Evolutionary conservation across 2,329 filamentous ascomycete species (phyloP), one percentile per base, ranked within the genome.

Genomic region (Didymella arachidicola): DNA sequence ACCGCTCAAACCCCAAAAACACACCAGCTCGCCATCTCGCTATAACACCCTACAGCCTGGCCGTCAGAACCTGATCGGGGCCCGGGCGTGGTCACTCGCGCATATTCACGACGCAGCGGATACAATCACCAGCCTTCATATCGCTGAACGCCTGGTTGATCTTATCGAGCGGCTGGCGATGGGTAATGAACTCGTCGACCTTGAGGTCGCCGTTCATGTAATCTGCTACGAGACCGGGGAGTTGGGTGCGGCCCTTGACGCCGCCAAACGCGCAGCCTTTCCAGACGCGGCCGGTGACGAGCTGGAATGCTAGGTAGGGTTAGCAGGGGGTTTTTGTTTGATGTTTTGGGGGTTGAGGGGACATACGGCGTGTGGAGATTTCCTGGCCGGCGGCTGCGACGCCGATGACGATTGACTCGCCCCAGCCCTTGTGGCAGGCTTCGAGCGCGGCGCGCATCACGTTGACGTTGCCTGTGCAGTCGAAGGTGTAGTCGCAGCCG

Each of bases 361-460:
- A 88, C 92, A 85, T 84, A 96, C 92, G 93, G 78, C 94, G 86
- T 52, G 94, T 98, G 66, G 89, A 84, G 69, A 98, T 98, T 82
- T 98, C 94, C 81, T 97, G 93, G 51, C 94, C 94, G 59, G 94
- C 94, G 68, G 94, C 94, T 61, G 94, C 94, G 65, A 99, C 95
- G 79, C 95, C 95, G 73, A 99, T 99, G 78, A 99, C 87, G 79
- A 99, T 97, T 77, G 91, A 96, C 85, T 97, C 87, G 72, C 95
- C 95, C 95, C 95, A 99, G 47, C 95, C 95, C 87, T 99, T 99
- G 85, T 99, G 95, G 84, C 93, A 98, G 47, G 95, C 93, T 83
- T 99, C 94, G 60, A 99, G 87, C 39, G 95, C 95, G 52, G 92
- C 90, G 64, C 95, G 87, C 95, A 97, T 99, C 55, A 99, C 95